Percentiles rank a stretch among this genome's conserved stretches.
These are phyloP conservation scores for Sorghum bicolor DNA, from an alignment of 176 grass and related monocot genomes.

Conservation along the genomic window DNA sequence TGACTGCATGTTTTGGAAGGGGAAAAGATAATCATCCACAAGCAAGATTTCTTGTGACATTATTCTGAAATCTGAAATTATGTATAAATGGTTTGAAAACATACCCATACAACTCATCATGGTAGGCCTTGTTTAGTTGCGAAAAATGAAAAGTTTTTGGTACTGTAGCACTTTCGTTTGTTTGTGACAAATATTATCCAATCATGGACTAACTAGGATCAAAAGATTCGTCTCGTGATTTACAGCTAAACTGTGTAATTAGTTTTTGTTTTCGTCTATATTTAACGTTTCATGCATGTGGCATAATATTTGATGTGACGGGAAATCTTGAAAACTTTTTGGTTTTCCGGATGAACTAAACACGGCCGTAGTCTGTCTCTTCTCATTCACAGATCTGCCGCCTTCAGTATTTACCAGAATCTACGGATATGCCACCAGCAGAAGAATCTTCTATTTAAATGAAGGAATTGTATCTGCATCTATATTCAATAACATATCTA, in stretches of 20 bases:
- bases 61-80: conserved; percentile 24
- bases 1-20: conserved; percentile 12
- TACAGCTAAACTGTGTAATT: too few relatives aligned
- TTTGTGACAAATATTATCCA: too few relatives aligned
- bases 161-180: too few relatives aligned
- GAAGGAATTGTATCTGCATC: conserved; percentile 24
- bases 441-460: conserved; percentile 31
- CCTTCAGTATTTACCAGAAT: background rate
- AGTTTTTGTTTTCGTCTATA: too few relatives aligned
- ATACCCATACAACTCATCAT: conserved; percentile 44
- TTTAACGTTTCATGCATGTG: too few relatives aligned
- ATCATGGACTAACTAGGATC: too few relatives aligned
- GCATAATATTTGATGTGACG: too few relatives aligned
- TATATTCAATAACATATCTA: conserved; percentile 70
- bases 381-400: conserved; percentile 24
- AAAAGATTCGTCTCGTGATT: too few relatives aligned
- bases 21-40: background rate
- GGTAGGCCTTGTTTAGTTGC: too few relatives aligned
- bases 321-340: too few relatives aligned
- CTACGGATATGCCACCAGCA: conserved; percentile 23
- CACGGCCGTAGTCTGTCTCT: conserved; percentile 24
- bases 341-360: too few relatives aligned
- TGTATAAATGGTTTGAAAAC: background rate
- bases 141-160: too few relatives aligned
- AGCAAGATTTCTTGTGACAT: background rate